phyloP scores from a whole-genome alignment of 805 yeast genomes.

The Tetrapisispora arboricola region DNA sequence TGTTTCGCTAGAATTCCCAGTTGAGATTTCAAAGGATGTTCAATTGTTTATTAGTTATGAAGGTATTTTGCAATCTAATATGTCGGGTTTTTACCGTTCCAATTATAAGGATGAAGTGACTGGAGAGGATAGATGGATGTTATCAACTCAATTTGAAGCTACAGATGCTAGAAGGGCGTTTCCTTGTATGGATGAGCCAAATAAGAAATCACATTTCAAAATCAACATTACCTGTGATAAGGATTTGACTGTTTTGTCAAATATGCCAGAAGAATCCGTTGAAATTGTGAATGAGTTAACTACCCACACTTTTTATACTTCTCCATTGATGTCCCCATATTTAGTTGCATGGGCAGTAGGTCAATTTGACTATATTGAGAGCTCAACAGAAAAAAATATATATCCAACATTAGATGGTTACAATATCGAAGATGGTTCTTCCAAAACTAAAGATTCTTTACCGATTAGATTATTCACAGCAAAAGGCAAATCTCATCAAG shows the following conservation, averaged over 20 bases:
- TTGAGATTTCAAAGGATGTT: conserved; percentile 22
- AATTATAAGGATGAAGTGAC: conserved; percentile 41
- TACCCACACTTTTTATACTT: conserved; percentile 42
- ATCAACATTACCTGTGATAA: conserved; percentile 45
- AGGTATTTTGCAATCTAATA: conserved; percentile 53
- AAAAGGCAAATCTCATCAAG: conserved; percentile 42
- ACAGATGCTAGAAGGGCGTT: conserved; percentile 71
- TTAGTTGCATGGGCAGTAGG: conserved; percentile 66
- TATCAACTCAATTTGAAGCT: conserved; percentile 46
- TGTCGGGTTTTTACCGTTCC: conserved; percentile 69
- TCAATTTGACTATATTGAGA: conserved; percentile 51
- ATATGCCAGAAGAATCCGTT: conserved; percentile 47
- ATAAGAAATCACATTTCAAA: conserved; percentile 55
- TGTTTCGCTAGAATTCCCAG: conserved; percentile 47
- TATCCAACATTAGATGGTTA: conserved; percentile 9
- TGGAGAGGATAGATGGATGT: conserved; percentile 20
- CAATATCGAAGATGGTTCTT: conserved; percentile 8
- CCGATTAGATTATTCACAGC: conserved; percentile 66
- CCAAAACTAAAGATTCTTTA: conserved; percentile 7
- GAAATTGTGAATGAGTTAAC: conserved; percentile 31
- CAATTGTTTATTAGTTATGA: conserved; percentile 41
- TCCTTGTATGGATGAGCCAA: conserved; percentile 69
- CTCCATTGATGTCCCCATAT: conserved; percentile 69
- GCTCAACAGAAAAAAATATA: conserved; percentile 24
- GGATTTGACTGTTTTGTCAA: conserved; percentile 50